A percentile compares a stretch with the other conserved stretches of the same genome.
phyloP scores from a whole-genome alignment of 176 grass and related monocot species.

The Avena atlantica region DNA sequence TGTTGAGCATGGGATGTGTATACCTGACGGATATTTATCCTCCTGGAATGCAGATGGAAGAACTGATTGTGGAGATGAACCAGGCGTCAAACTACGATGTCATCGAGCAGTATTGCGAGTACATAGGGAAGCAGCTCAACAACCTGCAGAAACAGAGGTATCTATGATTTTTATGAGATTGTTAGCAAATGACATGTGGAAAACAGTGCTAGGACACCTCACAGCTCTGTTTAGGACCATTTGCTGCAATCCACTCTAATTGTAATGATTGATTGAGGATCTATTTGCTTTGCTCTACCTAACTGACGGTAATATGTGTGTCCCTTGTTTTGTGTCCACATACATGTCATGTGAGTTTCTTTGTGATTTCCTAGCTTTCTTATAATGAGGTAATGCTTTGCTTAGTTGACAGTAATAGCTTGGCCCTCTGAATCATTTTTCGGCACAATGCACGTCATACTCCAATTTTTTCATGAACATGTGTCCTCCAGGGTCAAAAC shows the following conservation, averaged over 20 bases:
- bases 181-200: not conserved
- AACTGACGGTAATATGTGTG: not conserved
- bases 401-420: not conserved
- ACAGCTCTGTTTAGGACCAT: not conserved
- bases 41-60: slow-evolving; percentile 62
- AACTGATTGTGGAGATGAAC: slow-evolving; percentile 76
- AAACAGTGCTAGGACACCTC: slow-evolving; percentile 5
- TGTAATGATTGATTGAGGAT: not conserved
- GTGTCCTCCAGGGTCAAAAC: slow-evolving; percentile 1
- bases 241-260: slow-evolving; percentile 5
- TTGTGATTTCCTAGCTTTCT: not conserved
- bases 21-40: not conserved
- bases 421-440: not conserved
- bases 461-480: not conserved
- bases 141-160: slow-evolving; percentile 86
- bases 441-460: not conserved
- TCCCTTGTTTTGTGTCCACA: not conserved
- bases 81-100: slow-evolving; percentile 76
- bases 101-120: slow-evolving; percentile 80
- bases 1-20: not conserved
- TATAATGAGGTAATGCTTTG: not conserved
- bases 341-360: not conserved
- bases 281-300: not conserved
- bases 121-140: slow-evolving; percentile 76
- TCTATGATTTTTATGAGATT: not conserved